Evolutionary conservation across 257 asterid genomes (phyloP).

Genomic region (Marsdenia floribunda): DNA sequence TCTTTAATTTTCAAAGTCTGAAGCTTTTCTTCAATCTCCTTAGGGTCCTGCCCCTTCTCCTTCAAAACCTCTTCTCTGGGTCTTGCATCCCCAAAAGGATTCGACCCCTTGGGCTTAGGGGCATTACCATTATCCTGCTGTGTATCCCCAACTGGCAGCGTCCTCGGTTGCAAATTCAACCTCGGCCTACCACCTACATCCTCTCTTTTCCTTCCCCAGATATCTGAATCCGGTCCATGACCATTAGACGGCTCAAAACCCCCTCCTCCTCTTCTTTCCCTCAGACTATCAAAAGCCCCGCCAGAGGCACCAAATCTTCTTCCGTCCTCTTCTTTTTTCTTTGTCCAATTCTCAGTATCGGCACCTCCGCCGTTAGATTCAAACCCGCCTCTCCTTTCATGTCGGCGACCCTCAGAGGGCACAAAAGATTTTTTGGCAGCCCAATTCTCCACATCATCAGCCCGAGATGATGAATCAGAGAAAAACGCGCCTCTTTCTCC

Average conservation of each 20-base stretch:
- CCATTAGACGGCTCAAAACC: constrained; percentile 30
- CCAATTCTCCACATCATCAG: constrained; percentile 90
- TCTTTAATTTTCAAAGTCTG: constrained; percentile 58
- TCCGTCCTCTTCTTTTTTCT: constrained; percentile 69
- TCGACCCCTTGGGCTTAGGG: constrained; percentile 57
- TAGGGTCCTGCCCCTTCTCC: constrained; percentile 92
- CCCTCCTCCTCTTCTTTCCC: constrained; percentile 67
- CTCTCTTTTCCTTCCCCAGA: constrained; percentile 65
- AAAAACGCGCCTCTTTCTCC: constrained; percentile 78
- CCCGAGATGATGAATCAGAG: constrained; percentile 75
- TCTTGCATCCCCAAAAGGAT: constrained; percentile 88
- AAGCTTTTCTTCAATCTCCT: constrained; percentile 77
- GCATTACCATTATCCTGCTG: constrained; percentile 19
- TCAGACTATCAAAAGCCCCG: constrained; percentile 75
- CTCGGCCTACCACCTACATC: constrained; percentile 53
- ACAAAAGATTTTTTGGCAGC: constrained; percentile 62
- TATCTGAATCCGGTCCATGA: constrained; percentile 42
- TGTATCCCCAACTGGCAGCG: constrained; percentile 34
- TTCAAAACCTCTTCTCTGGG: constrained; percentile 98
- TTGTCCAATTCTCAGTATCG: constrained; percentile 66
- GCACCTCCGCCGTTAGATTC: constrained; percentile 55
- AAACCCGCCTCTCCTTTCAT: constrained; percentile 59
- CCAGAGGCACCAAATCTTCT: constrained; percentile 28
- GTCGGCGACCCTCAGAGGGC: constrained; percentile 57
- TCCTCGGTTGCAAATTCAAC: constrained; percentile 46